phyloP scores from a whole-genome alignment of 306 rosid species.

The Vigna hirtella region DNA sequence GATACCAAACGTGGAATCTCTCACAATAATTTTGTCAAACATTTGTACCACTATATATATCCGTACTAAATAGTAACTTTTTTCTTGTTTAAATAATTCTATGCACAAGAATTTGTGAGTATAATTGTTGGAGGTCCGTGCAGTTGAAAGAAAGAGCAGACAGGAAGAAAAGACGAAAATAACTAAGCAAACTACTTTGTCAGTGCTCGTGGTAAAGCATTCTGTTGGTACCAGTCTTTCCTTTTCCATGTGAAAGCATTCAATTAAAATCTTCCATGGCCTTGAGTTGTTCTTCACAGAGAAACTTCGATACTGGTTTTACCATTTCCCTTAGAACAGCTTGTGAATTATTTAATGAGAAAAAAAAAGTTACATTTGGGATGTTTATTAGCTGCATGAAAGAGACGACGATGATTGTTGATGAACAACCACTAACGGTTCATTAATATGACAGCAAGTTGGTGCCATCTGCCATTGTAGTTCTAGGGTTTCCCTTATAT shows the following conservation, averaged over 20 bases:
- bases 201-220: slow-evolving; percentile 9
- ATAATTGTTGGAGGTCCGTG: neutral
- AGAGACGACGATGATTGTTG: neutral
- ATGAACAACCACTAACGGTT: slow-evolving; percentile 28
- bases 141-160: neutral
- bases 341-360: too few relatives aligned
- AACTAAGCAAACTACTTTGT: neutral
- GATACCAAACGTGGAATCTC: too few relatives aligned
- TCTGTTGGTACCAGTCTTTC: neutral
- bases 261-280: slow-evolving; percentile 4
- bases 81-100: neutral
- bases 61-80: neutral
- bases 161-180: neutral
- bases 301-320: neutral
- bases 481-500: neutral
- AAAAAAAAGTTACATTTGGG: neutral
- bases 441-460: slow-evolving; percentile 39
- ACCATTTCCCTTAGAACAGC: neutral
- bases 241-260: slow-evolving; percentile 16
- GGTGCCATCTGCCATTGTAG: too few relatives aligned
- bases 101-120: slow-evolving; percentile 14
- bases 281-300: neutral
- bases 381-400: neutral
- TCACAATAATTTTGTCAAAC: too few relatives aligned
- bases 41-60: too few relatives aligned